These are phyloP conservation scores for Gaeumannomyces tritici DNA, from an alignment of 2,329 filamentous ascomycete species.

Conservation along the genomic window DNA sequence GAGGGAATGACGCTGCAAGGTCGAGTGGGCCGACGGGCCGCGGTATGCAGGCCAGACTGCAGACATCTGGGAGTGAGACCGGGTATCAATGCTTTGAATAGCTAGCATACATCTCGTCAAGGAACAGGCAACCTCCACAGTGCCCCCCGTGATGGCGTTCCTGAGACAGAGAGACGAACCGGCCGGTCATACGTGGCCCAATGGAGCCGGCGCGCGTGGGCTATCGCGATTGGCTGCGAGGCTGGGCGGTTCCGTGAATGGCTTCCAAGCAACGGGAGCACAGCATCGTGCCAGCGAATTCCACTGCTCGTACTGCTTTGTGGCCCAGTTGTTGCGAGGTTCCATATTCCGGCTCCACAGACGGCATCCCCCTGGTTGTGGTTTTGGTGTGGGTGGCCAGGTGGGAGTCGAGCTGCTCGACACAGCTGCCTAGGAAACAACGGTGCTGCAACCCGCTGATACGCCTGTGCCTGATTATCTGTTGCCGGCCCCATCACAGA, in stretches of 20 bases:
- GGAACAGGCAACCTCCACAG: background rate
- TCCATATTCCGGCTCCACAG: background rate
- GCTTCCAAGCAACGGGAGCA: background rate
- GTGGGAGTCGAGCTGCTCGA: background rate
- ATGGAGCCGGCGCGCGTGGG: background rate
- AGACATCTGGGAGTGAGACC: background rate
- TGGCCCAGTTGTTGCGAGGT: background rate
- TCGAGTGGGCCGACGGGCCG: background rate
- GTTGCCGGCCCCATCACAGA: no score
- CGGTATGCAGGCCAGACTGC: background rate
- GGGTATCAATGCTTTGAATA: background rate
- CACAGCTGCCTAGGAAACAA: background rate
- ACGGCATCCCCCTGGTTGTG: background rate
- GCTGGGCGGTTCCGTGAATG: background rate
- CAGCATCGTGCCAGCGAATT: background rate
- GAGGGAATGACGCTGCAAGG: background rate
- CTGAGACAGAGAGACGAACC: no score
- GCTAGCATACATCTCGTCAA: background rate
- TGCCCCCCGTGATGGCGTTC: background rate
- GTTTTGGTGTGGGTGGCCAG: background rate
- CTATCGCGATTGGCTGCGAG: background rate
- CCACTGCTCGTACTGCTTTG: no score
- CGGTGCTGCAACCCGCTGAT: no score
- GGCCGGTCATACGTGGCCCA: background rate
- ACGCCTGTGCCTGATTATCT: no score